Evolutionary conservation across 2,329 filamentous ascomycete genomes (phyloP).

Genomic region (Talaromyces sp.): DNA sequence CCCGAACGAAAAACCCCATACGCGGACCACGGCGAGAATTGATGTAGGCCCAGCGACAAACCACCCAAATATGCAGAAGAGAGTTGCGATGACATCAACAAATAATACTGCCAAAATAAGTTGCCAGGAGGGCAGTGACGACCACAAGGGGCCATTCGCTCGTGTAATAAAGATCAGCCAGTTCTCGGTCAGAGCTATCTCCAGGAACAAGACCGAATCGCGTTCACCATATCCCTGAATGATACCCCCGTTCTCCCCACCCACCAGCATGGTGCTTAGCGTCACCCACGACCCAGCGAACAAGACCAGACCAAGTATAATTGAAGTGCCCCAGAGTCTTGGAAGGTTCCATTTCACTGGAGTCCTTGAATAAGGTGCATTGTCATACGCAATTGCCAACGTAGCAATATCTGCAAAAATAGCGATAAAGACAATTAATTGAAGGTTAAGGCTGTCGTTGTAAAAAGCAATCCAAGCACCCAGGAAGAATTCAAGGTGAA

Average conservation of each 20-base stretch:
- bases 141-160: conserved; percentile 90
- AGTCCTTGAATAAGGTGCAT: conserved; percentile 77
- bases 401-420: conserved; percentile 93
- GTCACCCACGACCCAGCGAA: conserved; percentile 85
- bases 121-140: conserved; percentile 82
- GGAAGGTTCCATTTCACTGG: conserved; percentile 95
- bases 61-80: conserved; percentile 83
- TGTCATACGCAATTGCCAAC: conserved; percentile 88
- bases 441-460: conserved; percentile 77
- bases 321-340: conserved; percentile 89
- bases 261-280: conserved; percentile 74
- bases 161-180: conserved; percentile 97
- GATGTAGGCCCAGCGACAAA: conserved; percentile 68
- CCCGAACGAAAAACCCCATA: conserved; percentile 89
- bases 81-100: conserved; percentile 78
- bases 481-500: conserved; percentile 87
- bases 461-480: conserved; percentile 88
- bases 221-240: conserved; percentile 83
- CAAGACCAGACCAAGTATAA: conserved; percentile 75
- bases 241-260: conserved; percentile 70
- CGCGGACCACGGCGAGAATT: conserved; percentile 79
- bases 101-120: conserved; percentile 71
- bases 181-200: conserved; percentile 88
- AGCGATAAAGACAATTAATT: conserved; percentile 88
- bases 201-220: conserved; percentile 80